These are phyloP conservation scores for Boletus rex-veris DNA, from an alignment of 768 basidiomycete species.

Conservation along the genomic window DNA sequence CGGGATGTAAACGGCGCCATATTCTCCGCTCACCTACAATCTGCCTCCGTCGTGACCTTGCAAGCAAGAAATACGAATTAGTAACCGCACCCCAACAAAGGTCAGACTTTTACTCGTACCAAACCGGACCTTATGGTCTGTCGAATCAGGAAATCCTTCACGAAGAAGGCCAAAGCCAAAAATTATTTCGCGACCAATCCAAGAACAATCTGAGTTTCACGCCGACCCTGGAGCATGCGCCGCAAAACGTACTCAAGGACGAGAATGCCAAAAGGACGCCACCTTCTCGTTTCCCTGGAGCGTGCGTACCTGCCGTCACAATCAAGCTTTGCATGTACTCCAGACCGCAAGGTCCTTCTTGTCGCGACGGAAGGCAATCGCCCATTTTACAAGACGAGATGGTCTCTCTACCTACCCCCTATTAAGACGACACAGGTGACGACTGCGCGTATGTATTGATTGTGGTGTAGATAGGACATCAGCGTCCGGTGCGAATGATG, in stretches of 20 bases:
- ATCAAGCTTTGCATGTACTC: background rate
- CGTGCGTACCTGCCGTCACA: background rate
- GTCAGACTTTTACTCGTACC: background rate
- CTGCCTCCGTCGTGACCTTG: no score
- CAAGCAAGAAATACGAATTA: background rate
- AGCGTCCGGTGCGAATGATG: background rate
- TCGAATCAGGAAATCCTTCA: background rate
- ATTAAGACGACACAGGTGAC: background rate
- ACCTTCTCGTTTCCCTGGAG: conserved; percentile 22
- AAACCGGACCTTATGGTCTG: background rate
- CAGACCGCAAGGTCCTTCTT: background rate
- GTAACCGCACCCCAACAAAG: background rate
- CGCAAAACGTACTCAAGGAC: conserved; percentile 31
- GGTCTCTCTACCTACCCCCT: background rate
- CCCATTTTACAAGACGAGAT: fast-evolving
- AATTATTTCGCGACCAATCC: conserved; percentile 20
- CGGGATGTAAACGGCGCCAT: no score
- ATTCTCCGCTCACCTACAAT: no score
- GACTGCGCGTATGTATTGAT: background rate
- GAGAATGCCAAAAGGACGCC: conserved; percentile 5
- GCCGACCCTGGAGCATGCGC: conserved; percentile 10
- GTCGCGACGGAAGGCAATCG: background rate
- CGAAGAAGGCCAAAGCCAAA: conserved; percentile 4
- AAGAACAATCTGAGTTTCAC: conserved; percentile 35
- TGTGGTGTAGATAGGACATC: no score